Evolutionary conservation across 441 rosid genomes (phyloP).

Genomic region (Brassica balearica): DNA sequence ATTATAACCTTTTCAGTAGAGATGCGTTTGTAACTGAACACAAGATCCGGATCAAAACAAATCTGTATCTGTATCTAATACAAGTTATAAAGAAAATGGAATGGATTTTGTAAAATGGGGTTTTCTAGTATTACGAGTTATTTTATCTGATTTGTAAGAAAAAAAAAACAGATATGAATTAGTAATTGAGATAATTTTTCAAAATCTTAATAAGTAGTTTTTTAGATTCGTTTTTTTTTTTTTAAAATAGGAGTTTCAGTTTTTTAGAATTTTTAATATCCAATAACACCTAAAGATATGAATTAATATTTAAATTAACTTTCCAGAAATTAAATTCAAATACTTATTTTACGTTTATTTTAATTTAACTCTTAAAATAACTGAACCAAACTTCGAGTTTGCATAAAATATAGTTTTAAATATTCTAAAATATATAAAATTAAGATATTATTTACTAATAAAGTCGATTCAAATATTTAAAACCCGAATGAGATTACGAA

Average conservation of each 20-base stretch:
- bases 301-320: neutral
- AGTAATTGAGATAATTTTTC: neutral
- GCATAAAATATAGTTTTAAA: neutral
- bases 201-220: neutral
- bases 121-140: neutral
- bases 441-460: too few species aligned
- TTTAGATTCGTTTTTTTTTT: too few species aligned
- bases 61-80: neutral
- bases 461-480: too few species aligned
- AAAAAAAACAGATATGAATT: too few species aligned
- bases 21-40: neutral
- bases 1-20: slow-evolving; percentile 8
- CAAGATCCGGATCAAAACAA: neutral
- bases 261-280: neutral
- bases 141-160: too few species aligned
- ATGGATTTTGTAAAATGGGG: neutral
- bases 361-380: too few species aligned
- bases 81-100: neutral
- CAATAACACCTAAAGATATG: neutral
- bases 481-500: neutral
- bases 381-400: neutral
- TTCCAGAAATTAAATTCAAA: neutral
- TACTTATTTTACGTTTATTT: neutral
- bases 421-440: too few species aligned
- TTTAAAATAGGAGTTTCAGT: neutral